Evolutionary conservation across 2,329 filamentous ascomycete genomes (phyloP).

Genomic region (Blumeriella jaapii): DNA sequence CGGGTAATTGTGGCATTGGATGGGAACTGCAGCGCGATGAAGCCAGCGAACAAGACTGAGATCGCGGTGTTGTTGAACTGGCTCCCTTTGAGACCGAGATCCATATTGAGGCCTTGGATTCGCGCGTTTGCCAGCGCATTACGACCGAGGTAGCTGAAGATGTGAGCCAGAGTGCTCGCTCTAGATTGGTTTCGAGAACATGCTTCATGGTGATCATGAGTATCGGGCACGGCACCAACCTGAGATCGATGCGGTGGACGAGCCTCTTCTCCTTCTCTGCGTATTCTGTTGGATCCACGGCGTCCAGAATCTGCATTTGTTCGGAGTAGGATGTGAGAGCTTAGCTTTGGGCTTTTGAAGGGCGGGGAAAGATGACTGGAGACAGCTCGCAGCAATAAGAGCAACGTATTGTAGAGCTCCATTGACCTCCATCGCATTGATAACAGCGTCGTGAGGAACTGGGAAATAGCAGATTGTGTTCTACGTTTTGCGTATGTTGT

Average conservation of each 20-base stretch:
- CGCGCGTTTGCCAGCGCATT: conserved; percentile 20
- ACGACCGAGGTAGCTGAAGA: conserved; percentile 26
- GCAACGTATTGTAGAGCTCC: too few relatives aligned
- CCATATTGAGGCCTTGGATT: conserved; percentile 15
- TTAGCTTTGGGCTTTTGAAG: neutral
- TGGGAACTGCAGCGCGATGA: conserved; percentile 27
- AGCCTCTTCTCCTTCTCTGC: conserved; percentile 10
- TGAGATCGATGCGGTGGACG: conserved; percentile 13
- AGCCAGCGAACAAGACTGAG: conserved; percentile 23
- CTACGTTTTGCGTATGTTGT: too few relatives aligned
- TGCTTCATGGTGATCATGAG: conserved; percentile 16
- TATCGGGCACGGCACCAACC: conserved; percentile 15
- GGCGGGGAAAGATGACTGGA: too few relatives aligned
- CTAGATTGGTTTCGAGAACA: neutral
- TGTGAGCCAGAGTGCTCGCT: neutral
- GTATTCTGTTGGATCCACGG: conserved; percentile 6
- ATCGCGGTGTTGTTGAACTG: conserved; percentile 27
- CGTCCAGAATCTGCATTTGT: conserved; percentile 3
- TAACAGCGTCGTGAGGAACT: too few relatives aligned
- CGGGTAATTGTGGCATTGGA: conserved; percentile 31
- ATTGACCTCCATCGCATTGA: too few relatives aligned
- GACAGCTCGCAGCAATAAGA: too few relatives aligned
- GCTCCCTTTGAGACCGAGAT: conserved; percentile 29
- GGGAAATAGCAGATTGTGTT: too few relatives aligned
- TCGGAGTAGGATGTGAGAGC: conserved; percentile 1